Percentiles rank a stretch among this genome's conserved stretches.
These are phyloP conservation scores for Aspergillus leporis DNA, from an alignment of 495 filamentous ascomycete genomes.

Conservation along the genomic window DNA sequence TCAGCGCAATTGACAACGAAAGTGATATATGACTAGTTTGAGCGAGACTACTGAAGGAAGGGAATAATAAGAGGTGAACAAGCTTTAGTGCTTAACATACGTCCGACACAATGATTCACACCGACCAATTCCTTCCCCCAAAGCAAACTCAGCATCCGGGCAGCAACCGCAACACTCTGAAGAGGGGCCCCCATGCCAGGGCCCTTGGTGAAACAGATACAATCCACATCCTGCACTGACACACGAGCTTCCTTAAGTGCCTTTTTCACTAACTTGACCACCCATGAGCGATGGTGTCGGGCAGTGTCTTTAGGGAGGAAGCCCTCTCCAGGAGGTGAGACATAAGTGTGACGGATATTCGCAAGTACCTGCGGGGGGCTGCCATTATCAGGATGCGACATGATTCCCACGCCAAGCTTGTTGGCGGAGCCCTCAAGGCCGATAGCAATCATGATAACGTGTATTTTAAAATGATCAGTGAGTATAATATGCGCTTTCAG, in stretches of 20 bases:
- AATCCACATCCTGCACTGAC: slow-evolving; percentile 66
- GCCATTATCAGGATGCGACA: slow-evolving; percentile 69
- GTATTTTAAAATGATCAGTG: neutral
- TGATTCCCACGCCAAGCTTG: slow-evolving; percentile 93
- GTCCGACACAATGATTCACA: slow-evolving; percentile 97
- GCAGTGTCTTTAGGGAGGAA: slow-evolving; percentile 98
- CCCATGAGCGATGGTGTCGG: slow-evolving; percentile 82
- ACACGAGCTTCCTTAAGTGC: slow-evolving; percentile 71
- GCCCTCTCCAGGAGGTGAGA: slow-evolving; percentile 87
- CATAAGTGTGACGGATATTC: slow-evolving; percentile 92
- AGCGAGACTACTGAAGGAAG: neutral
- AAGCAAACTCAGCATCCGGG: slow-evolving; percentile 76
- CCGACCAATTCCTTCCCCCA: slow-evolving; percentile 88
- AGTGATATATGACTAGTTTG: neutral
- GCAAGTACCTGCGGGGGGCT: slow-evolving; percentile 74
- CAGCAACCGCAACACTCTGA: slow-evolving; percentile 83
- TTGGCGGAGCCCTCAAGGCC: slow-evolving; percentile 98
- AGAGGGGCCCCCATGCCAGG: slow-evolving; percentile 96
- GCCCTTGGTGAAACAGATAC: slow-evolving; percentile 93
- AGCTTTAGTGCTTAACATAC: slow-evolving; percentile 43
- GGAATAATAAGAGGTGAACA: neutral
- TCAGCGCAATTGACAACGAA: slow-evolving; percentile 9
- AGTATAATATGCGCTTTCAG: neutral
- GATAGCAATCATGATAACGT: slow-evolving; percentile 69
- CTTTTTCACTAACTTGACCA: slow-evolving; percentile 74